Base-by-base conservation (phyloP, 371 early-diverging fungal genomes). In the Lichtheimia hyalospora region DNA sequence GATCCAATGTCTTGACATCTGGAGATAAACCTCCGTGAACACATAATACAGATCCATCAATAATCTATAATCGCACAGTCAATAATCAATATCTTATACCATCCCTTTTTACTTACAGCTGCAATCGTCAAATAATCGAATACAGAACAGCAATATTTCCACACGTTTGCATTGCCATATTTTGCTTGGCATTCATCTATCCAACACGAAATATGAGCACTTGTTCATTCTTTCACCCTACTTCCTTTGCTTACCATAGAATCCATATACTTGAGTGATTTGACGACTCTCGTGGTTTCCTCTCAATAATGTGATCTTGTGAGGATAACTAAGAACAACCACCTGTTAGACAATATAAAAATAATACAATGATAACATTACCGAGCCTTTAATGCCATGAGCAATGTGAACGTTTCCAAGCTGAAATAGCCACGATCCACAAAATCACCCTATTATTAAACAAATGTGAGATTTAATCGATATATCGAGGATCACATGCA, bases 371-470 rank as follows among this genome's bases (percentile, higher is more conserved):
- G 13, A 21, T n/a, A 46, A 6, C 2, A 25, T 81, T 90, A 93
- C 64, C 97, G 93, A 57, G 98, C 92, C 83, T 99, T 99, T 60
- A 98, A 83, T 14, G 93, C 93, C 52, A 99, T 92, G 28, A 99
- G 85, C 53, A 99, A 83, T 15, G 97, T 93, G 52, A 99, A 94
- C 5, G 99, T 99, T 79, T 99, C 99, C 43, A 99, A 93, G 43
- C 96, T 96, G 79, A 99, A 98, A 76, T 96, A 98, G 15, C 99
- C 99, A 63, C 99, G 94, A 78, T 99, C 99, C 44, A 99, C 99
- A 74, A 97, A 99, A 84, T 99, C 99, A 46, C 99, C 97, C 74
- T 78, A 42, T 25, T 24, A 23, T 27, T 25, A 27, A 52, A 28
- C 25, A 34, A 25, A 7, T 23, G 56, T 16, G 41, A 12, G 23